Conservation (phyloP, 176 grass and related monocot genomes). For the Elaeis guineensis region DNA sequence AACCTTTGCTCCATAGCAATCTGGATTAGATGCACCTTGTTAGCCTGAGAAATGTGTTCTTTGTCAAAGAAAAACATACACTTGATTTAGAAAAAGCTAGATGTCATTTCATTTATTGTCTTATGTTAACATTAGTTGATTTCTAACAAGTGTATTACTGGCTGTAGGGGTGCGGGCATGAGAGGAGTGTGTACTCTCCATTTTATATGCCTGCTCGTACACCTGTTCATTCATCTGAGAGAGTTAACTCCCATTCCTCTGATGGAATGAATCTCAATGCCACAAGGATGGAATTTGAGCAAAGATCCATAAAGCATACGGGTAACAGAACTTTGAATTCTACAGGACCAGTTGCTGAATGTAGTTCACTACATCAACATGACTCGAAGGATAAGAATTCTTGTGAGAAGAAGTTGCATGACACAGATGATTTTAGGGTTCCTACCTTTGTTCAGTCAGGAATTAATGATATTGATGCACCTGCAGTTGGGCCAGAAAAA, state of each 20-base stretch:
- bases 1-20: too few species aligned
- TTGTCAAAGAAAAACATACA: too few species aligned
- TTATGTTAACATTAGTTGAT: slow-evolving; percentile 2
- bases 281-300: slow-evolving; percentile 9
- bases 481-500: slow-evolving; percentile 4
- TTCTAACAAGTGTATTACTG: slow-evolving; percentile 18
- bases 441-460: slow-evolving; percentile 30
- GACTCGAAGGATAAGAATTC: slow-evolving; percentile 16
- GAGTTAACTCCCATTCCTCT: slow-evolving; percentile 28
- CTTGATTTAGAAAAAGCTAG: too few species aligned
- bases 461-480: slow-evolving; percentile 3
- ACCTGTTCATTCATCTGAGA: slow-evolving; percentile 28
- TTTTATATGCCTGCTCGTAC: slow-evolving; percentile 41
- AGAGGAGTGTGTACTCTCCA: slow-evolving; percentile 42
- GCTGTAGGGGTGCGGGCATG: slow-evolving; percentile 36
- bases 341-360: slow-evolving; percentile 31
- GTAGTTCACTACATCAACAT: slow-evolving; percentile 24
- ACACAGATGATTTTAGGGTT: slow-evolving; percentile 66
- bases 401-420: slow-evolving; percentile 20
- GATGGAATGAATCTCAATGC: slow-evolving; percentile 3
- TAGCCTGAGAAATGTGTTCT: too few species aligned
- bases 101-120: background rate
- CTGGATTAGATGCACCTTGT: too few species aligned
- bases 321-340: background rate
- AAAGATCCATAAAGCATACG: background rate